Base-by-base conservation (phyloP, 2,329 filamentous ascomycete genomes). In the Colletotrichum coccodes region DNA sequence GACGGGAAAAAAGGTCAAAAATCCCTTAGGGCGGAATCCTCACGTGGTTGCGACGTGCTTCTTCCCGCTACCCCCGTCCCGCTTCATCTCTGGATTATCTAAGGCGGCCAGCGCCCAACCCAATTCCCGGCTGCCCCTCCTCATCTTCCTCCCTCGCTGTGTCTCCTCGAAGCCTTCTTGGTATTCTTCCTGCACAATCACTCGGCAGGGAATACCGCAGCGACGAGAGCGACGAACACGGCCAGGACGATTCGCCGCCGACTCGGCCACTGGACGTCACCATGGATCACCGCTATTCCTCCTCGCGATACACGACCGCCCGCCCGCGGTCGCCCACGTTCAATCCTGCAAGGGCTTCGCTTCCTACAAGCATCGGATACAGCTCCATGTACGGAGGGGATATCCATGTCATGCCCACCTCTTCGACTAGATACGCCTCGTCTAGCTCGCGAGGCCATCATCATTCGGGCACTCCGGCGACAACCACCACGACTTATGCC, bases 401-500 rank as follows among this genome's bases (percentile, higher is more conserved):
- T 73, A 80, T 87, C 66, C 86, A 90, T 71, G 82, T 85, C 71
- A 79, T 87, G 74, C 86, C 87, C 21, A 77, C 82, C 71, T 75
- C 81, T 74, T 75, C 81, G 73, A 76, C 81, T 72, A 60, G 79
- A 79, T 72, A 72, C 57, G 26, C 57, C 14, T 18, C 59, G 18
- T 71, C 74, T 12, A 28, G 57, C 16, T 54, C 71, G 26, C 66
- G 68, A 62, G 68, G 70, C 28, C 64, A 67, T 44, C 61, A 71
- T 14, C 66, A 70, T 40, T 64, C 71, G 16, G 32, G 64, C n/a
- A 57, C 47, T 14, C 64, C 71, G 12, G 61, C 73, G 46, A 71
- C 79, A 28, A 85, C 83, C 11, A 84, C 86, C 21, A 87, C 86
- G 56, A 86, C 87, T 12, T 90, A 90, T 73, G 85, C 86, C 60